Evolutionary conservation across 2,329 filamentous ascomycete genomes (phyloP).

Genomic region (Calycina marina): DNA sequence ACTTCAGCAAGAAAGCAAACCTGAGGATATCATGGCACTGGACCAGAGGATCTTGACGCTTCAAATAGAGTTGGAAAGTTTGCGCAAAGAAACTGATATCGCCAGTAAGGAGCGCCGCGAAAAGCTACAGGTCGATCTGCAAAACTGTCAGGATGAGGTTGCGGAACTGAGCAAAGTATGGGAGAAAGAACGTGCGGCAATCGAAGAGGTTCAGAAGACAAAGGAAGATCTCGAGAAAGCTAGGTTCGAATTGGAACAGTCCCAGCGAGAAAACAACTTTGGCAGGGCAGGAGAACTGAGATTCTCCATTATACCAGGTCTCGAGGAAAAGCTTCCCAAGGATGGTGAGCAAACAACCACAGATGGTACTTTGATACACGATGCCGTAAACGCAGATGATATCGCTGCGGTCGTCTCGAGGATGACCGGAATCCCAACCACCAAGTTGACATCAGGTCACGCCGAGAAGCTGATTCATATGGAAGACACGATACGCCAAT

Average conservation of each 20-base stretch:
- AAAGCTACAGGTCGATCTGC: constrained; percentile 66
- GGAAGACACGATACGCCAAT: constrained; percentile 76
- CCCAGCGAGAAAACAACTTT: constrained; percentile 73
- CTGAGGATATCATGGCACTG: constrained; percentile 81
- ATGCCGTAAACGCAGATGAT: constrained; percentile 89
- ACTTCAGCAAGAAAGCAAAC: constrained; percentile 91
- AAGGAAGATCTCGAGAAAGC: constrained; percentile 84
- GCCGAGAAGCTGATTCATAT: constrained; percentile 91
- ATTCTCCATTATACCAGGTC: constrained; percentile 70
- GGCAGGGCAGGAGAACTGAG: constrained; percentile 79
- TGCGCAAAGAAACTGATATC: constrained; percentile 87
- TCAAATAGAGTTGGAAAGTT: constrained; percentile 87
- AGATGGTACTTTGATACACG: constrained; percentile 57
- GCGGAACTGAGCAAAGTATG: constrained; percentile 65
- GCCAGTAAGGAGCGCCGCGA: constrained; percentile 77
- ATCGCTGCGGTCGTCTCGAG: constrained; percentile 85
- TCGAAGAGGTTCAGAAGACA: constrained; percentile 72
- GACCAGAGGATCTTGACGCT: constrained; percentile 96
- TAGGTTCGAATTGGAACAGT: constrained; percentile 71
- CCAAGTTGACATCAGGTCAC: constrained; percentile 83
- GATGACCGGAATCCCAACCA: constrained; percentile 76
- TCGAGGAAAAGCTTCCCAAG: constrained; percentile 67
- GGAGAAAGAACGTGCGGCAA: constrained; percentile 78
- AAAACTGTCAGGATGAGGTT: constrained; percentile 63
- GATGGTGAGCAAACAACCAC: constrained; percentile 36